A percentile compares a stretch with the other conserved stretches of the same genome.
These are phyloP conservation scores for Fraxinus platypoda DNA, from an alignment of 305 asterid genomes.

Conservation along the genomic window DNA sequence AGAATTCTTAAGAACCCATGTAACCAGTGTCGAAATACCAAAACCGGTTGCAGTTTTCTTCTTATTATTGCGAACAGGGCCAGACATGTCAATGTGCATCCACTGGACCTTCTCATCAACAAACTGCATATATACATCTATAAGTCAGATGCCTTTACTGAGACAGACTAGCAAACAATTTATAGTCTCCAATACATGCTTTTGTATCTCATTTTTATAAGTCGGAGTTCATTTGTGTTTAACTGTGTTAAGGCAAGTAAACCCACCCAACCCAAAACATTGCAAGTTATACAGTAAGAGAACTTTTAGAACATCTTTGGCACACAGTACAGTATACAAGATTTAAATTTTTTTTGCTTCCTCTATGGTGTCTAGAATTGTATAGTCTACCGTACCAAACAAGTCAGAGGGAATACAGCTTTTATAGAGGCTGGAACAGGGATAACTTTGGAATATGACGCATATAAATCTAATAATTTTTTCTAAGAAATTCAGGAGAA, in stretches of 20 bases:
- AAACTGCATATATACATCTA: conserved; percentile 55
- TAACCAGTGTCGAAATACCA: conserved; percentile 77
- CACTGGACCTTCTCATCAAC: conserved; percentile 95
- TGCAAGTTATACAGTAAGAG: not conserved
- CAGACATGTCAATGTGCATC: conserved; percentile 98
- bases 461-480: not conserved
- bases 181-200: not conserved
- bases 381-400: not conserved
- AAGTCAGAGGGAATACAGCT: not conserved
- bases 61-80: conserved; percentile 88
- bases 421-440: not conserved
- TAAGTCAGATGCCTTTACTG: too few species aligned
- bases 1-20: conserved; percentile 75
- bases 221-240: not conserved
- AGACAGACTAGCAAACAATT: too few species aligned
- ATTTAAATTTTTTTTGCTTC: not conserved
- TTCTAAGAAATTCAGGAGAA: not conserved
- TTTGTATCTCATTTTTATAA: not conserved
- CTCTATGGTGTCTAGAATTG: not conserved
- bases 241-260: not conserved
- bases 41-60: conserved; percentile 85
- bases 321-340: not conserved
- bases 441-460: not conserved
- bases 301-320: not conserved
- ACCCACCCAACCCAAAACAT: not conserved